Percentiles rank a stretch among this genome's conserved stretches.
These are phyloP conservation scores for Brachypodium distachyon DNA, from an alignment of 202 grass and related monocot species.

Conservation along the genomic window DNA sequence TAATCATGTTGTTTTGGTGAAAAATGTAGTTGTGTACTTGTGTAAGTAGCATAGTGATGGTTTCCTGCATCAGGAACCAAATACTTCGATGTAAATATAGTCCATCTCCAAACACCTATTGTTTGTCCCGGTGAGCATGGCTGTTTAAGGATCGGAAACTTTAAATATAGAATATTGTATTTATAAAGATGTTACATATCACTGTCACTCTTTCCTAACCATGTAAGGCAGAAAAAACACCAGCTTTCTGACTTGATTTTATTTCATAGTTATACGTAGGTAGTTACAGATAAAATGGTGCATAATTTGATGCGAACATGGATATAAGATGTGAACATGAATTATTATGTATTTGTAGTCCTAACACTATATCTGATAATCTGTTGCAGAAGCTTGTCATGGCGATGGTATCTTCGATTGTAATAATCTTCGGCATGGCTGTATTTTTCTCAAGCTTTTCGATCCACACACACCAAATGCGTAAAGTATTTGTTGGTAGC, in stretches of 20 bases:
- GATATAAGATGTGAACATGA: background rate
- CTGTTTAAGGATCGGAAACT: background rate
- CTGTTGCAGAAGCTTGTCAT: constrained; percentile 36
- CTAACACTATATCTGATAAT: background rate
- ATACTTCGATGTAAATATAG: background rate
- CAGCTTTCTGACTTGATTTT: background rate
- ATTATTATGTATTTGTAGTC: background rate
- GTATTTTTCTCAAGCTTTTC: constrained; percentile 30
- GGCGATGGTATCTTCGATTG: constrained; percentile 16
- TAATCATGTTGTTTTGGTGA: background rate
- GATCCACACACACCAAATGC: constrained; percentile 25
- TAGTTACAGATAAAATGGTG: background rate
- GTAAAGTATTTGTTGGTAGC: constrained; percentile 55
- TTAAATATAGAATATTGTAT: background rate
- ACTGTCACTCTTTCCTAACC: background rate
- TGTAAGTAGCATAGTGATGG: background rate
- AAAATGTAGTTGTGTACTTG: background rate
- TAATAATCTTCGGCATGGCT: constrained; percentile 25
- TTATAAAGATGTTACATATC: background rate
- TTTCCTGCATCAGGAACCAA: background rate
- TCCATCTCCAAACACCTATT: background rate
- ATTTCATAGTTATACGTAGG: background rate
- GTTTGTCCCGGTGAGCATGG: background rate
- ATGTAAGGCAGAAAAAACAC: background rate
- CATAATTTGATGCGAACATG: background rate